Evolutionary conservation across 345 rosid genomes (phyloP).

Genomic region (Orychophragmus violaceus): DNA sequence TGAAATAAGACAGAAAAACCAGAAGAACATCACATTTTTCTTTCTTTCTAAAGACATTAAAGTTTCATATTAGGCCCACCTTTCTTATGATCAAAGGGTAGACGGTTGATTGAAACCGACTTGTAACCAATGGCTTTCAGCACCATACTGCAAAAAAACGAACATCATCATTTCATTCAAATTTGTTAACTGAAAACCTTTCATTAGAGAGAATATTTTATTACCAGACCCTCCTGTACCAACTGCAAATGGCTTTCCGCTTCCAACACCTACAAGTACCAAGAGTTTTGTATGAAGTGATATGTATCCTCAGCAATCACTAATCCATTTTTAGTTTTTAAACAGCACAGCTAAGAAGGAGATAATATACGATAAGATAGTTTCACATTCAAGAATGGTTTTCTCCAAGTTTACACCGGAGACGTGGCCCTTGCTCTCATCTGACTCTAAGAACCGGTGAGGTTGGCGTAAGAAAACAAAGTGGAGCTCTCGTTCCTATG

Average conservation of each 20-base stretch:
- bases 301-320: constrained; percentile 8
- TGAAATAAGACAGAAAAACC: constrained; percentile 7
- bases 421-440: constrained; percentile 53
- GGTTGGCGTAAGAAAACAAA: constrained; percentile 85
- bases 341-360: not conserved
- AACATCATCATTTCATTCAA: not conserved
- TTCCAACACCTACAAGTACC: constrained; percentile 46
- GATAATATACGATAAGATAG: constrained; percentile 28
- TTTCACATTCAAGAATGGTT: constrained; percentile 62
- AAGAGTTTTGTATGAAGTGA: constrained; percentile 2
- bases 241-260: constrained; percentile 72
- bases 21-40: not conserved
- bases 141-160: constrained; percentile 49
- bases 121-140: constrained; percentile 92
- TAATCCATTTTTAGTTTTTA: not conserved
- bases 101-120: constrained; percentile 60
- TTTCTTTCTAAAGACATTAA: not conserved
- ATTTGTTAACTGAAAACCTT: not conserved
- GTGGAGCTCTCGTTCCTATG: constrained; percentile 64
- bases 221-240: constrained; percentile 80
- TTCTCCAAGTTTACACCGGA: constrained; percentile 69
- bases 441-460: constrained; percentile 57
- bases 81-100: constrained; percentile 75
- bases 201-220: not conserved
- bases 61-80: constrained; percentile 31